Conservation (phyloP, 2,329 filamentous ascomycete genomes). For the Dothistroma septosporum region DNA sequence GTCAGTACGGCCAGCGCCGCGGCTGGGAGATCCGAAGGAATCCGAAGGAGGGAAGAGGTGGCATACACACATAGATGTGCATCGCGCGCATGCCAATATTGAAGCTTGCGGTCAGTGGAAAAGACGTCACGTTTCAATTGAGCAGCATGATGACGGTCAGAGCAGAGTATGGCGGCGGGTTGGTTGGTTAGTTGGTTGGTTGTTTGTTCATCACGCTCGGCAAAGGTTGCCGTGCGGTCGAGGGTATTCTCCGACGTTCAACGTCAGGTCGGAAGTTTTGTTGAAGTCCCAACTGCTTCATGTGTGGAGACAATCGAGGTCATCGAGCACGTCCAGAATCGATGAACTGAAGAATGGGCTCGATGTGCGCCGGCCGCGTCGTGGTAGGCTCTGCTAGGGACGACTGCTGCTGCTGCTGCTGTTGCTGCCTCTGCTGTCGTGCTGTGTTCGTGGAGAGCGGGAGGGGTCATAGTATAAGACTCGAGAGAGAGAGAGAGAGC, state of each 20-base stretch:
- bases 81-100: not conserved
- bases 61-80: not conserved
- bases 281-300: not conserved
- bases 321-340: too few species aligned
- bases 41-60: too few species aligned
- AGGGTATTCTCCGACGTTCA: not conserved
- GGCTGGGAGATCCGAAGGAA: not conserved
- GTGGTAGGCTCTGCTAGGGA: too few species aligned
- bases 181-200: too few species aligned
- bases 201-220: not conserved
- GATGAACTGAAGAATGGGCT: too few species aligned
- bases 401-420: too few species aligned
- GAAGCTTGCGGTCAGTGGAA: constrained; percentile 1
- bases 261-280: not conserved
- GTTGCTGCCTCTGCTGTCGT: too few species aligned
- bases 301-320: not conserved
- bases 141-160: not conserved
- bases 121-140: constrained; percentile 1
- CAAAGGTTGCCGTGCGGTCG: not conserved
- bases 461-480: too few species aligned
- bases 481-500: too few species aligned
- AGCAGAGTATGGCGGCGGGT: not conserved
- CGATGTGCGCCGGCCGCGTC: too few species aligned
- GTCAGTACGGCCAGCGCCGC: not conserved
- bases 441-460: too few species aligned